Conservation (phyloP, 2,329 filamentous ascomycete genomes). For the Scedosporium dehoogii region DNA sequence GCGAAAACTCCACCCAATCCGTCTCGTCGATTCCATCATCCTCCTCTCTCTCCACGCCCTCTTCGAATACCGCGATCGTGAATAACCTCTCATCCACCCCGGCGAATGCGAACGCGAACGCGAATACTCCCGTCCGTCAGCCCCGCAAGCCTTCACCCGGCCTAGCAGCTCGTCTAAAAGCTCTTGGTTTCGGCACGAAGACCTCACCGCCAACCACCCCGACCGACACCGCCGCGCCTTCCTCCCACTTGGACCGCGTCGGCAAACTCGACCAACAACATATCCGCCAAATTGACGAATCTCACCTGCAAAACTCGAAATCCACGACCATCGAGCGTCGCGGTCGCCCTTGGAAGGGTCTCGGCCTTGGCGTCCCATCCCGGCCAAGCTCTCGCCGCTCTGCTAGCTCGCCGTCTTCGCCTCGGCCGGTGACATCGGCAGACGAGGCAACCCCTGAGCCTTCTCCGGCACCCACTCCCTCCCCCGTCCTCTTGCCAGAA, state of each 20-base stretch:
- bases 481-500: conserved; percentile 34
- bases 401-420: not conserved
- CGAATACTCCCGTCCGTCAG: conserved; percentile 14
- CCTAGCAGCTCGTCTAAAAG: conserved; percentile 54
- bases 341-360: conserved; percentile 64
- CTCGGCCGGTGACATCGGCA: conserved; percentile 7
- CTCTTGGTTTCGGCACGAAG: conserved; percentile 46
- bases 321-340: conserved; percentile 47
- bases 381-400: conserved; percentile 9
- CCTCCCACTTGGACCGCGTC: conserved; percentile 35
- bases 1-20: conserved; percentile 1
- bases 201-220: conserved; percentile 21
- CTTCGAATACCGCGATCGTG: conserved; percentile 11
- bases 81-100: conserved; percentile 12
- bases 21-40: conserved; percentile 1
- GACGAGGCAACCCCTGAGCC: conserved; percentile 18
- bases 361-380: conserved; percentile 34
- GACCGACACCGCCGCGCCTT: conserved; percentile 13
- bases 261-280: conserved; percentile 63
- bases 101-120: conserved; percentile 14
- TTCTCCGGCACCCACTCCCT: conserved; percentile 14
- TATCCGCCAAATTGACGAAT: conserved; percentile 58
- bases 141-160: conserved; percentile 53
- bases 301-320: conserved; percentile 47
- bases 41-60: conserved; percentile 13